phyloP scores from a whole-genome alignment of 2,329 filamentous ascomycete species.

The Stagonosporopsis cucurbitacearum region DNA sequence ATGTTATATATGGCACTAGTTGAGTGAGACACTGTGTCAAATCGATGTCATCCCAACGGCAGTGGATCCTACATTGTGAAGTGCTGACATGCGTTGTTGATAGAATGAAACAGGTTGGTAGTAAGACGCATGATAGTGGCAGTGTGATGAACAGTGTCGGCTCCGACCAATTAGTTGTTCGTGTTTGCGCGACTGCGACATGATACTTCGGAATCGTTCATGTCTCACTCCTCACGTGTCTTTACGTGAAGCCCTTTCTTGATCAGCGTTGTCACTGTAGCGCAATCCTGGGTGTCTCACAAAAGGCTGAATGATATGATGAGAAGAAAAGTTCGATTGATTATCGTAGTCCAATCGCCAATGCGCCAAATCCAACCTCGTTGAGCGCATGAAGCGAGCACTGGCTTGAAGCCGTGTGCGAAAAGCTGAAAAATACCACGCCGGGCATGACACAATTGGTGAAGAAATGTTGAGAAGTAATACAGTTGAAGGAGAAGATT shows the following conservation, averaged over 20 bases:
- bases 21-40: background rate
- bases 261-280: background rate
- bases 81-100: background rate
- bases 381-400: slow-evolving; percentile 36
- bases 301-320: background rate
- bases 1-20: background rate
- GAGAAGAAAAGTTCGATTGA: slow-evolving; percentile 23
- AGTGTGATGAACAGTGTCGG: background rate
- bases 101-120: background rate
- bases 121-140: no score
- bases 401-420: slow-evolving; percentile 10
- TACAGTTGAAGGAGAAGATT: slow-evolving; percentile 35
- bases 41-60: background rate
- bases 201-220: background rate
- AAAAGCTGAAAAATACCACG: slow-evolving; percentile 13
- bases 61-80: background rate
- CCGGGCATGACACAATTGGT: slow-evolving; percentile 9
- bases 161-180: background rate
- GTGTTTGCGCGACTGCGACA: background rate
- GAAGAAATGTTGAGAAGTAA: slow-evolving; percentile 23
- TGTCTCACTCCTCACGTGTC: background rate
- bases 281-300: background rate
- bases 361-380: slow-evolving; percentile 30
- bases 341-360: slow-evolving; percentile 31
- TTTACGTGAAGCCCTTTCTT: background rate